phyloP scores from a whole-genome alignment of 1,139 yeast genomes.

The Yarrowia galli region DNA sequence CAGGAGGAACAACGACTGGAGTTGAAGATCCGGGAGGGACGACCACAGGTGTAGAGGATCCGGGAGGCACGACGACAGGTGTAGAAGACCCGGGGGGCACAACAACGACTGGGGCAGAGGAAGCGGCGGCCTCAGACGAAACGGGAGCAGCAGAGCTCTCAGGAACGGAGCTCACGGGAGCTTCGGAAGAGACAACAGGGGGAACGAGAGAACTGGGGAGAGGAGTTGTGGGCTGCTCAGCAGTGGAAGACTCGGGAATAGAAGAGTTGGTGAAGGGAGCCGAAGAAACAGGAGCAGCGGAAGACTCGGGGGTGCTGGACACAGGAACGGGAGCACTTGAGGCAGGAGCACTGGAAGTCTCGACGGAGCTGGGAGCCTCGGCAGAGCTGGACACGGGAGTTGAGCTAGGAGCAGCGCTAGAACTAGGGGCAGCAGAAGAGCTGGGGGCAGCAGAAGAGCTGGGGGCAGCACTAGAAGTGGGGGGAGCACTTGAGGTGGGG shows the following conservation, averaged over 20 bases:
- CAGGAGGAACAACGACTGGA: not conserved
- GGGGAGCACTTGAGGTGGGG: too few relatives aligned
- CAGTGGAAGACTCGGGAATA: not conserved
- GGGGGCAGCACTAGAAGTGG: too few relatives aligned
- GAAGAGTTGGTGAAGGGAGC: not conserved
- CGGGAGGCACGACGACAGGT: not conserved
- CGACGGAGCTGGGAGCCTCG: not conserved
- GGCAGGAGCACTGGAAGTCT: not conserved
- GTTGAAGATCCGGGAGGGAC: not conserved
- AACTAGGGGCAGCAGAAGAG: too few relatives aligned
- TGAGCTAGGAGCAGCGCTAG: not conserved
- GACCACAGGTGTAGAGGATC: not conserved
- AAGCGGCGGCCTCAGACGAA: not conserved
- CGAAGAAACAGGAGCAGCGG: not conserved
- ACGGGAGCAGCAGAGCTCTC: not conserved
- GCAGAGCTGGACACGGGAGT: too few relatives aligned
- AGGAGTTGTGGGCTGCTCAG: not conserved
- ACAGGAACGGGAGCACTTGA: not conserved
- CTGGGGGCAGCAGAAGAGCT: too few relatives aligned
- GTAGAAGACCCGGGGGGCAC: not conserved
- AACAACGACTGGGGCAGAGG: not conserved
- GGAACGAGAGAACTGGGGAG: conserved; percentile 12
- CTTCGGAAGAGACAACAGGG: not conserved
- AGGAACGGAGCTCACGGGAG: not conserved
- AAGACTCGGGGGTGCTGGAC: not conserved